These are phyloP conservation scores for Globisporangium mamillatum DNA, from an alignment of 352 stramenopile species.

Conservation along the genomic window DNA sequence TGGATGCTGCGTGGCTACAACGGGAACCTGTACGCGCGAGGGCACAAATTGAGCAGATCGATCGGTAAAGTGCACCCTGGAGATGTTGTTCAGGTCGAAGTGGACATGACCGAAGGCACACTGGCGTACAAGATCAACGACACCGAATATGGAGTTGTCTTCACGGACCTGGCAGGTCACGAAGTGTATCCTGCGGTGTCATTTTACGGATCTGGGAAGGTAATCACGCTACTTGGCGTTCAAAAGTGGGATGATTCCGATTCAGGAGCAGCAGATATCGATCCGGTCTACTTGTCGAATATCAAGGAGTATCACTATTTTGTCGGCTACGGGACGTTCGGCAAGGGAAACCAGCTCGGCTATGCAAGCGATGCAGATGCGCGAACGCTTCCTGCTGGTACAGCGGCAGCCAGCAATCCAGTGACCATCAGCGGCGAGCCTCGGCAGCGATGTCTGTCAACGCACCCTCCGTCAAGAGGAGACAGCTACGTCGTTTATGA, in stretches of 20 bases:
- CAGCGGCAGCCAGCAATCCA: conserved; percentile 19
- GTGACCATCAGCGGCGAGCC: conserved; percentile 63
- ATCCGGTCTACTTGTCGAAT: conserved; percentile 74
- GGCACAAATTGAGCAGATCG: conserved; percentile 79
- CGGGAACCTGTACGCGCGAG: conserved; percentile 87
- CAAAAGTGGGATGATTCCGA: conserved; percentile 76
- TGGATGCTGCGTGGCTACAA: conserved; percentile 93
- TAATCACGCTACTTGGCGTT: conserved; percentile 74
- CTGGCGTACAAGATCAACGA: conserved; percentile 90
- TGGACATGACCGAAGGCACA: conserved; percentile 87
- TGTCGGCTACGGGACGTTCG: conserved; percentile 77
- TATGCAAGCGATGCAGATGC: conserved; percentile 56
- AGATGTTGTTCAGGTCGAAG: conserved; percentile 84
- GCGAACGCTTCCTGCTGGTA: conserved; percentile 15
- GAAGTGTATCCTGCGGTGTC: conserved; percentile 86
- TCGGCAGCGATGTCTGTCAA: conserved; percentile 77
- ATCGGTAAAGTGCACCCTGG: conserved; percentile 89
- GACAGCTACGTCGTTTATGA: conserved; percentile 85
- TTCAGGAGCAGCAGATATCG: conserved; percentile 23
- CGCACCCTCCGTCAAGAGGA: conserved; percentile 65
- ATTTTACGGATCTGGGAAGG: conserved; percentile 88
- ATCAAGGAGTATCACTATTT: conserved; percentile 76
- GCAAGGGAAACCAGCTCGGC: conserved; percentile 71
- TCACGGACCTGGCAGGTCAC: conserved; percentile 76
- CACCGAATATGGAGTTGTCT: conserved; percentile 83